Evolutionary conservation across 345 rosid genomes (phyloP), one percentile per base, ranked within the genome.

Genomic region (Acer campestre): DNA sequence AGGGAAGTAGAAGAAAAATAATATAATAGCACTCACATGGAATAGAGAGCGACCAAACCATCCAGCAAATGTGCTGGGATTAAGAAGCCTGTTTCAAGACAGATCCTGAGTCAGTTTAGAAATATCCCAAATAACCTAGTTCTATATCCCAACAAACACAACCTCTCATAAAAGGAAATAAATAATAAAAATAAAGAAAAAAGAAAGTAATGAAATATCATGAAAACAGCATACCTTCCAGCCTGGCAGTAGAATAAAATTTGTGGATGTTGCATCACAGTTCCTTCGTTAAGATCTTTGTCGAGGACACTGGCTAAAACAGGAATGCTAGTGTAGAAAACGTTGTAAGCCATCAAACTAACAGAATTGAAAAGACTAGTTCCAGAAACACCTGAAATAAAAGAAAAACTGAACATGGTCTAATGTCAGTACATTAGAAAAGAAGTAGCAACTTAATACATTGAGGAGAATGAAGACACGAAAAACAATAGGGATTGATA

Each of bases 1-100:
- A 35, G 38, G 38, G 38, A 35, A 35, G 38, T 35, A 4, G 38
- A 35, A 35, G 38, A 35, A 35, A 35, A 35, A 35, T 11, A 46
- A 46, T 17, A 67, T 29, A 80, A 77, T 11, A 73, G 70, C 58
- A 88, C 97, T 88, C 81, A 93, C 98, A 87, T 94, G 98, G 79
- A 92, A 96, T 35, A 94, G 91, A 20, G 99, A 91, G 76, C 98
- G 93, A 42, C 99, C 98, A 85, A 96, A 96, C 99, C 99, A 96
- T 64, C 99, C 98, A 18, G 99, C 98, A 78, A 96, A 96, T 76
- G 98, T 92, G 88, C 98, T 92, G 40, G 98, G 99, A 86, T 96
- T 96, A 56, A 96, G 92, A 84, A 96, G 97, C 95, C 99, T 96
- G 90, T 25, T 38, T 74, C 56, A 76, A 56, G 68, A 80, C 70